phyloP scores from a whole-genome alignment of 2,329 filamentous ascomycete genomes.

The Fusarium avenaceum region DNA sequence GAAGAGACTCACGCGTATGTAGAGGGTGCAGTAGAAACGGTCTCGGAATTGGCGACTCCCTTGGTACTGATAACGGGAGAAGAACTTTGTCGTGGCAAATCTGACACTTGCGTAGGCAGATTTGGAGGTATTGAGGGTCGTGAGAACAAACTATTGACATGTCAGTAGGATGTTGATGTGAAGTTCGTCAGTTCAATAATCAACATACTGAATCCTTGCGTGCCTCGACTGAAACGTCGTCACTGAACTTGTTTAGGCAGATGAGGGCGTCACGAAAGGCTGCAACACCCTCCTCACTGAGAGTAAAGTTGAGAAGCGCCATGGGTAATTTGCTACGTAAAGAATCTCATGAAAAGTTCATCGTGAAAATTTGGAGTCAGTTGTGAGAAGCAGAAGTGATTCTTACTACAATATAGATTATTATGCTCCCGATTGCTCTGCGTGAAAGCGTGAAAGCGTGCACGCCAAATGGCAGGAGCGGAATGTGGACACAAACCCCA shows the following conservation, averaged over 20 bases:
- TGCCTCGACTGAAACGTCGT: slow-evolving; percentile 82
- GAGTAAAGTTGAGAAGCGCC: slow-evolving; percentile 77
- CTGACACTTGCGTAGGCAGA: slow-evolving; percentile 82
- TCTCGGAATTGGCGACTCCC: slow-evolving; percentile 65
- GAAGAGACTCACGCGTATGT: slow-evolving; percentile 70
- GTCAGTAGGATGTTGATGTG: slow-evolving; percentile 2
- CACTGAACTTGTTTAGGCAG: slow-evolving; percentile 84
- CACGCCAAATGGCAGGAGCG: slow-evolving; percentile 4
- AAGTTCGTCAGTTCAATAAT: neutral
- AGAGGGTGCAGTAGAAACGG: slow-evolving; percentile 80
- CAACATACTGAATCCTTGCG: slow-evolving; percentile 72
- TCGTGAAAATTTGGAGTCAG: neutral
- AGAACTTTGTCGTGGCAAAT: slow-evolving; percentile 77
- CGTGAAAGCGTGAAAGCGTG: slow-evolving; percentile 32
- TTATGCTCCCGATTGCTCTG: slow-evolving; percentile 9
- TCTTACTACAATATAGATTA: slow-evolving; percentile 7
- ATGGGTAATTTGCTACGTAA: slow-evolving; percentile 48
- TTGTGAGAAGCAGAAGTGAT: neutral
- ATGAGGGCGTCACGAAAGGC: slow-evolving; percentile 79
- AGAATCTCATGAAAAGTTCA: neutral
- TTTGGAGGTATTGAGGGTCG: slow-evolving; percentile 83
- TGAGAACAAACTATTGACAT: slow-evolving; percentile 73
- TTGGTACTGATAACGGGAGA: slow-evolving; percentile 77
- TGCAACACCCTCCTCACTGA: slow-evolving; percentile 79
- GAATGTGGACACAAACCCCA: slow-evolving; percentile 15